Conservation (phyloP, 2,329 filamentous ascomycete species). For the Taxawa tesnikishii region DNA sequence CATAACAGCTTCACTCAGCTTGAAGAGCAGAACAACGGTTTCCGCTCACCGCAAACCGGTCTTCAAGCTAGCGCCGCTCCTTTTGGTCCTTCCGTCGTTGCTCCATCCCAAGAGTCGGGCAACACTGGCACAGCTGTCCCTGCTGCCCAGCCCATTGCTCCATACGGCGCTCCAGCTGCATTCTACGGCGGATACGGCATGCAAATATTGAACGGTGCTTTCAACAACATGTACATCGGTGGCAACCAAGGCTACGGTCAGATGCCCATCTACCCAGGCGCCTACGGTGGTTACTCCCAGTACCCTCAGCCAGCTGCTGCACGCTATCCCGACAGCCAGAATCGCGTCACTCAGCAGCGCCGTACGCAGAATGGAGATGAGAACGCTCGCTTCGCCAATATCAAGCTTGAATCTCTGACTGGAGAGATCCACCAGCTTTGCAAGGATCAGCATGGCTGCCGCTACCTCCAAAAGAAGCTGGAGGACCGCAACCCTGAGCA, state of each 20-base stretch:
- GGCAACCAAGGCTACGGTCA: conserved; percentile 22
- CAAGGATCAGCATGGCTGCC: conserved; percentile 96
- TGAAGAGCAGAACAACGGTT: conserved; percentile 36
- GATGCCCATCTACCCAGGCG: conserved; percentile 30
- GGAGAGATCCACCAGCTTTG: conserved; percentile 82
- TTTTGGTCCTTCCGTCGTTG: conserved; percentile 55
- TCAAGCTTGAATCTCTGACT: conserved; percentile 65
- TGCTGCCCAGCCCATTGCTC: conserved; percentile 13
- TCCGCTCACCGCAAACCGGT: conserved; percentile 53
- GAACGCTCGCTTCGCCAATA: conserved; percentile 65
- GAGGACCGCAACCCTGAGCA: conserved; percentile 78
- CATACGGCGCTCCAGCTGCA: conserved; percentile 15
- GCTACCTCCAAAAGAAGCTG: conserved; percentile 92
- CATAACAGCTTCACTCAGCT: conserved; percentile 34
- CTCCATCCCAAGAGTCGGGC: conserved; percentile 9
- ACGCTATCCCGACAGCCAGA: conserved; percentile 60
- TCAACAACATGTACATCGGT: conserved; percentile 53
- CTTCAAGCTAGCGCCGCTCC: conserved; percentile 70
- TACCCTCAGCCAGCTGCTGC: conserved; percentile 25
- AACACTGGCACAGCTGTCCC: conserved; percentile 9
- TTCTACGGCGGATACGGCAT: conserved; percentile 42
- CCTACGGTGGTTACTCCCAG: conserved; percentile 43
- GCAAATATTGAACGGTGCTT: conserved; percentile 53
- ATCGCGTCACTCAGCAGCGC: conserved; percentile 62
- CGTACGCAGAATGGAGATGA: conserved; percentile 64